Base-by-base conservation (phyloP, 2,329 filamentous ascomycete genomes). In the Aspergillus luchuensis region DNA sequence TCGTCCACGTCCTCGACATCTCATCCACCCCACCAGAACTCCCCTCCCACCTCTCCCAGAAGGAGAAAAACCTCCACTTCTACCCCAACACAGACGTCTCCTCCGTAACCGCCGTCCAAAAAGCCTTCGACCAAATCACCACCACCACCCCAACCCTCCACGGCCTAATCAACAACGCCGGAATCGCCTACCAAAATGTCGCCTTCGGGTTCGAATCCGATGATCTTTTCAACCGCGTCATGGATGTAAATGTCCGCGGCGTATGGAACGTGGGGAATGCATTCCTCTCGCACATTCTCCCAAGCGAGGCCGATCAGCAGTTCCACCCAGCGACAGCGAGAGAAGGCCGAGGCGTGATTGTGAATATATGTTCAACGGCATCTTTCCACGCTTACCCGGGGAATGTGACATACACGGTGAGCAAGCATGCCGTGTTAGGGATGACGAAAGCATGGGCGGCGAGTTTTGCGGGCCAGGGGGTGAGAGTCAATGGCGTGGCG, bases 361-460 rank as follows among this genome's bases (percentile, higher is more conserved):
- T 54, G 4, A 54, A 54, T 17, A 25, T 54, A 7, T 33, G 19
- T 3, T 54, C 36, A 19, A 54, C 21, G 10, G 30, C 49, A 23
- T 19, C 49, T 0, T 8, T 52, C 7, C 36, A 19, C 5, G n/a
- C 17, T 7, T 15, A 17, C 10, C 3, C 13, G 5, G 30, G 49
- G 11, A 25, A 23, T 8, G 36, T 28, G 17, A 3, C 51, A 21
- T 54, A 41, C 13, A 21, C 51, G 11, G 38, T 33, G 10, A 54
- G 51, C 25, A 54, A 54, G 17, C 38, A 54, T 41, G 51, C 51
- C n/a, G 51, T 54, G 33, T 13, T 54, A 7, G 51, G 51, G 5
- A 25, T 54, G 33, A 43, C 51, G 17, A 54, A 21, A 30, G 19
- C 51, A 21, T 54, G 51, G 51, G 51, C 51, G 7, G 8, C 13